phyloP scores from a whole-genome alignment of 768 basidiomycete genomes.

The Hygrocybe punicea region DNA sequence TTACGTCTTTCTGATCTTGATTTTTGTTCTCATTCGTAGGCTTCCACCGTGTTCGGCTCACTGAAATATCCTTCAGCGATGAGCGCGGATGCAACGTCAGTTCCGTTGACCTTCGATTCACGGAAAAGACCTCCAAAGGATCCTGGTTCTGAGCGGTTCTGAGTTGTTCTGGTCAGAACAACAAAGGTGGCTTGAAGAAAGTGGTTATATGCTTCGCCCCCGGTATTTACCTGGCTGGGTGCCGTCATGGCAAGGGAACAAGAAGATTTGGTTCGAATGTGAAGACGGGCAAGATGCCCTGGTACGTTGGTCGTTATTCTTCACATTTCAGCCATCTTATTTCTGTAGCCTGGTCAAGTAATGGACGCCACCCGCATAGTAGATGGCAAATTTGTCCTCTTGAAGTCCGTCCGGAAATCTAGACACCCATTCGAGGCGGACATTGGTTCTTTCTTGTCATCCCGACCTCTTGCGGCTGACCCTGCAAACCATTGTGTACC shows the following conservation, averaged over 20 bases:
- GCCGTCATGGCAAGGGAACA: slow-evolving; percentile 31
- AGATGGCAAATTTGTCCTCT: slow-evolving; percentile 25
- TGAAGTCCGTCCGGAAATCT: slow-evolving; percentile 24
- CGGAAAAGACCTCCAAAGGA: not conserved
- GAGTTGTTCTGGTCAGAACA: slow-evolving; percentile 27
- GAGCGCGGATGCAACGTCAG: no score
- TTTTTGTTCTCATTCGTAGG: no score
- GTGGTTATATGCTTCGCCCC: slow-evolving; percentile 33
- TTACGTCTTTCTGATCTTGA: no score
- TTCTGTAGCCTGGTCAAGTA: not conserved
- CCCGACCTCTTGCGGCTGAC: slow-evolving; percentile 5
- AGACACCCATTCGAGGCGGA: slow-evolving; percentile 25
- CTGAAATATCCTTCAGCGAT: no score
- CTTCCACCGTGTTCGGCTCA: no score
- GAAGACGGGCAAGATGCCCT: slow-evolving; percentile 5
- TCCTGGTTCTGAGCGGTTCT: not conserved
- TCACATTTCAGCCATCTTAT: not conserved
- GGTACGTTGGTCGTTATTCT: slow-evolving; percentile 1
- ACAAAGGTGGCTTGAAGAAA: slow-evolving; percentile 28
- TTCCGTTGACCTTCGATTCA: not conserved
- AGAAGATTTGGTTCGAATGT: not conserved
- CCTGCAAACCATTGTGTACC: slow-evolving; percentile 31
- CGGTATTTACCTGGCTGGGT: slow-evolving; percentile 33
- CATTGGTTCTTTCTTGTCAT: slow-evolving; percentile 26
- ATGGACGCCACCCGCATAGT: slow-evolving; percentile 30